Evolutionary conservation across 73 alveolate genomes (phyloP).

Genomic region (Paramecium caudatum): DNA sequence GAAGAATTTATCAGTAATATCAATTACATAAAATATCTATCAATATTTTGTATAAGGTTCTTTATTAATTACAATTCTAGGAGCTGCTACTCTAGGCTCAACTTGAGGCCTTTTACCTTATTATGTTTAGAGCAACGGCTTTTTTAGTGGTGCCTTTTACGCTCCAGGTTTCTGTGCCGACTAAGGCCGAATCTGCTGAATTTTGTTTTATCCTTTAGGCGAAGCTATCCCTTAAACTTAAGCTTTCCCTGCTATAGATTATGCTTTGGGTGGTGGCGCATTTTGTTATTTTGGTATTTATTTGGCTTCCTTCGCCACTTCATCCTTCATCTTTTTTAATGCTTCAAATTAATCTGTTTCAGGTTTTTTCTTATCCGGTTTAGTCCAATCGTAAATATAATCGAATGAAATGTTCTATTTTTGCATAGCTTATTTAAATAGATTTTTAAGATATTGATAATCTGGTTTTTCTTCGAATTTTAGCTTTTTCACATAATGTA

Average conservation of each 20-base stretch:
- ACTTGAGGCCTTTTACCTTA: not conserved
- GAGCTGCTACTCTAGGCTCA: slow-evolving; percentile 36
- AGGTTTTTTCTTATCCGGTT: not conserved
- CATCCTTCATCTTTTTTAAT: not conserved
- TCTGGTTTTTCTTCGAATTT: slow-evolving; percentile 95
- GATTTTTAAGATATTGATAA: slow-evolving; percentile 73
- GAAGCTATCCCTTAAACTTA: not conserved
- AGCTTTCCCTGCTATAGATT: not conserved
- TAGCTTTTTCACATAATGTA: slow-evolving; percentile 90
- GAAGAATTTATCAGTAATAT: too few species aligned
- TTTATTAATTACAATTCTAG: slow-evolving; percentile 53
- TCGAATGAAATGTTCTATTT: slow-evolving; percentile 26
- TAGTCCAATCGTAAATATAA: slow-evolving; percentile 73
- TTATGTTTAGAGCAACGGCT: not conserved
- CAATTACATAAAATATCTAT: too few species aligned
- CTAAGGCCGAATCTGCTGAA: not conserved
- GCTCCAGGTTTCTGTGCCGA: not conserved
- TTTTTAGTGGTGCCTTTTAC: too few species aligned
- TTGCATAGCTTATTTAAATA: slow-evolving; percentile 65
- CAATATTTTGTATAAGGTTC: slow-evolving; percentile 64
- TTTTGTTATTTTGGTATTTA: not conserved
- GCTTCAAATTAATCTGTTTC: slow-evolving; percentile 26
- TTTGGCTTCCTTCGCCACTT: not conserved
- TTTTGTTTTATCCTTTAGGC: not conserved
- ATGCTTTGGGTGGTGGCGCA: not conserved